Conservation (phyloP, 2,329 filamentous ascomycete species). For the Calonectria montana region DNA sequence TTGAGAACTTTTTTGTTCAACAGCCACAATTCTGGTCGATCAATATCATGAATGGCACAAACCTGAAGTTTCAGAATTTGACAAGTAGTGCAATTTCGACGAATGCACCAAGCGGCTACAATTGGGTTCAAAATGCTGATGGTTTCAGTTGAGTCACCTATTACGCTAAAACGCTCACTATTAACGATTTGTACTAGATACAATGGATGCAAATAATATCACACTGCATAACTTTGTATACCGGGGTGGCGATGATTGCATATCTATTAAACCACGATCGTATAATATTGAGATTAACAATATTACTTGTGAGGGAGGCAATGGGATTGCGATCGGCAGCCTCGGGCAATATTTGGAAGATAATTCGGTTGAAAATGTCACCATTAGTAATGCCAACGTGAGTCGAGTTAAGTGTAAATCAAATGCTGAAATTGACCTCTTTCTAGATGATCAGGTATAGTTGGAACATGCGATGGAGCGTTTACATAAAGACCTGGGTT, state of each 20-base stretch:
- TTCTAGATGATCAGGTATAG: neutral
- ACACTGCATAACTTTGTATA: neutral
- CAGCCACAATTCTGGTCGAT: neutral
- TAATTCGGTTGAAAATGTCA: neutral
- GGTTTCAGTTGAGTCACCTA: neutral
- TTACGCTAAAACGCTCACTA: no score
- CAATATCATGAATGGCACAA: neutral
- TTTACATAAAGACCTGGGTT: slow-evolving; percentile 1
- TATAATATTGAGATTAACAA: neutral
- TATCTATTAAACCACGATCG: neutral
- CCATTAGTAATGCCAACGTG: neutral
- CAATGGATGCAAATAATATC: neutral
- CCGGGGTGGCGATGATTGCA: neutral
- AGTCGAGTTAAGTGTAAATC: neutral
- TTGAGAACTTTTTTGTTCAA: neutral
- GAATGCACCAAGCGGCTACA: neutral
- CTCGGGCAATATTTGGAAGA: neutral
- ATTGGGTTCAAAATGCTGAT: neutral
- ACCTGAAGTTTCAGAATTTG: neutral
- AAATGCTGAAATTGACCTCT: neutral
- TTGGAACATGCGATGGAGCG: neutral
- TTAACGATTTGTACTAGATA: neutral
- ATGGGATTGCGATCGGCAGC: neutral
- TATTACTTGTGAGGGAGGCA: neutral
- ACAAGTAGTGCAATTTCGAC: neutral